These are phyloP conservation scores for Agrocybe praecox DNA, from an alignment of 768 basidiomycete genomes.

Conservation along the genomic window DNA sequence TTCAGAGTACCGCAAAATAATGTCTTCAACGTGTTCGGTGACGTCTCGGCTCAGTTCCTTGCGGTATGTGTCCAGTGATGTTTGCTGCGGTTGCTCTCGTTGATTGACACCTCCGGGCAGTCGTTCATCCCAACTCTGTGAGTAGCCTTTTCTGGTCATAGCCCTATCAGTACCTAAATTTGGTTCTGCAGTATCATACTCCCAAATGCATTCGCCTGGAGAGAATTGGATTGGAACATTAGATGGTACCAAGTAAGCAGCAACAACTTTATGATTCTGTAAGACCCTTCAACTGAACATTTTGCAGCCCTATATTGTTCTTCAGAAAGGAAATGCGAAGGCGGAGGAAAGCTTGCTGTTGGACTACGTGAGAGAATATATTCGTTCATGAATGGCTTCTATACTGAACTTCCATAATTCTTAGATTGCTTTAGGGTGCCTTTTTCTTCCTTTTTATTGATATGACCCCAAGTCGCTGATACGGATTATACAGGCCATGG, in stretches of 20 bases:
- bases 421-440: constrained; percentile 48
- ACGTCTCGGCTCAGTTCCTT: constrained; percentile 49
- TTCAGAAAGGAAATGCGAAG: constrained; percentile 52
- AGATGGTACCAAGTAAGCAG: constrained; percentile 58
- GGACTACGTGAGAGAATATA: constrained; percentile 55
- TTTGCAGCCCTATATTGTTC: constrained; percentile 59
- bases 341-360: constrained; percentile 65
- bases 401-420: background rate
- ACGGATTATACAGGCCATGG: constrained; percentile 37
- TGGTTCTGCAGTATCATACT: constrained; percentile 38
- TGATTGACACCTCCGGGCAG: constrained; percentile 29
- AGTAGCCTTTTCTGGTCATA: constrained; percentile 10
- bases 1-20: constrained; percentile 54
- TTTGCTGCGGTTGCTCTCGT: background rate
- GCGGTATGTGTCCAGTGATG: constrained; percentile 31
- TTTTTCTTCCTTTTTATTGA: background rate
- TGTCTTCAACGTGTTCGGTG: constrained; percentile 51
- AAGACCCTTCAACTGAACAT: background rate
- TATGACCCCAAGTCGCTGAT: constrained; percentile 2
- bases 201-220: constrained; percentile 53
- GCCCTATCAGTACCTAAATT: background rate
- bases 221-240: constrained; percentile 54
- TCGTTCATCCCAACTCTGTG: constrained; percentile 61
- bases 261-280: background rate
- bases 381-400: background rate